phyloP scores from a whole-genome alignment of 495 filamentous ascomycete genomes.

The Penicillium bialowiezense region DNA sequence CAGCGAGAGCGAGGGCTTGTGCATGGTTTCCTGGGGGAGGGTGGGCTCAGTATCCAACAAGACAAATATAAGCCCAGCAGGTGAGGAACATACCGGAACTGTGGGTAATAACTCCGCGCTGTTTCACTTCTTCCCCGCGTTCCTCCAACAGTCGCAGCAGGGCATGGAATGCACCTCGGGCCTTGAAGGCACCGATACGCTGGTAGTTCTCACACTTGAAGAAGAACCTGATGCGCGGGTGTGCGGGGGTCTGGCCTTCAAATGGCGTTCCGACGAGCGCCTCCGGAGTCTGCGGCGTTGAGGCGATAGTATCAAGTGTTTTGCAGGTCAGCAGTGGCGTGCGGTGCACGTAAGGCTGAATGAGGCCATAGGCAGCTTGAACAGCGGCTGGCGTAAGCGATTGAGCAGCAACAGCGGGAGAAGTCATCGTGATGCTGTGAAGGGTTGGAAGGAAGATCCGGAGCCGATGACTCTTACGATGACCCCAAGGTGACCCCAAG shows the following conservation, averaged over 20 bases:
- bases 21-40: slow-evolving; percentile 80
- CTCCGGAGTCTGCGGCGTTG: slow-evolving; percentile 58
- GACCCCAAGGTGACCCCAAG: too few relatives aligned
- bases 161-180: slow-evolving; percentile 86
- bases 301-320: slow-evolving; percentile 72
- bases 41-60: slow-evolving; percentile 4
- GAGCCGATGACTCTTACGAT: slow-evolving; percentile 1
- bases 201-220: slow-evolving; percentile 98
- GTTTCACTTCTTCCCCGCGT: slow-evolving; percentile 52
- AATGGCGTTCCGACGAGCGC: slow-evolving; percentile 55
- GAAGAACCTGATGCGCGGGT: slow-evolving; percentile 69
- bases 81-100: slow-evolving; percentile 61
- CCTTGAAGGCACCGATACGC: slow-evolving; percentile 91
- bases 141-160: slow-evolving; percentile 66
- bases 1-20: slow-evolving; percentile 87
- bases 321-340: slow-evolving; percentile 79
- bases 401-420: slow-evolving; percentile 40
- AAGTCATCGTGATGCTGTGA: slow-evolving; percentile 9
- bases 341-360: slow-evolving; percentile 72
- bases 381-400: slow-evolving; percentile 70
- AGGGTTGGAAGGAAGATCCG: neutral
- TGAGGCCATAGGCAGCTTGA: slow-evolving; percentile 64
- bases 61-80: too few relatives aligned
- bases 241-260: slow-evolving; percentile 55
- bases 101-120: slow-evolving; percentile 84